Percentiles rank a stretch among this genome's conserved stretches.
Conservation (phyloP, 1,139 yeast genomes). For the Yamadazyma aaseri region DNA sequence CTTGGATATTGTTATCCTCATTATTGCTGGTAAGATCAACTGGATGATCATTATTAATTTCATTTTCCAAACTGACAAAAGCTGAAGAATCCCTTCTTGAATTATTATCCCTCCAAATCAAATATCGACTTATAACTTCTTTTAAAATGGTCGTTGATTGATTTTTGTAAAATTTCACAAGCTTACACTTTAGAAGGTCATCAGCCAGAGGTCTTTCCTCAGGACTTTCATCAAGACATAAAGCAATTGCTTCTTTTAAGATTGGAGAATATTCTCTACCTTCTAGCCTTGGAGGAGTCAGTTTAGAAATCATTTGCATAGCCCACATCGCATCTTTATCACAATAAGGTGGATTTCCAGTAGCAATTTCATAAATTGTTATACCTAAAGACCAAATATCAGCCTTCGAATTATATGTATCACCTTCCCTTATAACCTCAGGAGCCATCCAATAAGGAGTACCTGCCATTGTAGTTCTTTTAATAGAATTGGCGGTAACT, state of each 20-base stretch:
- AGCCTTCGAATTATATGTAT: conserved; percentile 78
- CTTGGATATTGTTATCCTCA: conserved; percentile 47
- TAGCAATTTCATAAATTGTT: conserved; percentile 89
- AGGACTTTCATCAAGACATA: conserved; percentile 92
- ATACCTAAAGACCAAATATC: conserved; percentile 95
- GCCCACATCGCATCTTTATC: conserved; percentile 95
- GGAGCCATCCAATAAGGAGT: conserved; percentile 99
- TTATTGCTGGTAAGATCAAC: conserved; percentile 14
- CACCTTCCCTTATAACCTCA: conserved; percentile 94
- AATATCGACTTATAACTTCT: conserved; percentile 78
- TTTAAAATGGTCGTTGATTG: conserved; percentile 61
- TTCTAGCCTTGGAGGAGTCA: conserved; percentile 91
- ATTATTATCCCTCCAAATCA: conserved; percentile 70
- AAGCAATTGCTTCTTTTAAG: conserved; percentile 84
- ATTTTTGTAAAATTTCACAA: conserved; percentile 61
- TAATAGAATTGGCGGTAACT: conserved; percentile 69
- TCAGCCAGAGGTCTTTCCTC: conserved; percentile 87
- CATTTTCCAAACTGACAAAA: conserved; percentile 36
- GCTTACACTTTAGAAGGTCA: conserved; percentile 71
- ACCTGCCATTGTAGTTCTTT: conserved; percentile 95
- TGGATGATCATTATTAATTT: conserved; percentile 15
- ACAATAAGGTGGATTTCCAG: conserved; percentile 97
- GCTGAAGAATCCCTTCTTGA: conserved; percentile 47
- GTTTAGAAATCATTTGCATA: conserved; percentile 88
- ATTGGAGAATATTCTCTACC: conserved; percentile 78